phyloP scores from a whole-genome alignment of 371 early-diverging fungal species.

The Actinomortierella ambigua region DNA sequence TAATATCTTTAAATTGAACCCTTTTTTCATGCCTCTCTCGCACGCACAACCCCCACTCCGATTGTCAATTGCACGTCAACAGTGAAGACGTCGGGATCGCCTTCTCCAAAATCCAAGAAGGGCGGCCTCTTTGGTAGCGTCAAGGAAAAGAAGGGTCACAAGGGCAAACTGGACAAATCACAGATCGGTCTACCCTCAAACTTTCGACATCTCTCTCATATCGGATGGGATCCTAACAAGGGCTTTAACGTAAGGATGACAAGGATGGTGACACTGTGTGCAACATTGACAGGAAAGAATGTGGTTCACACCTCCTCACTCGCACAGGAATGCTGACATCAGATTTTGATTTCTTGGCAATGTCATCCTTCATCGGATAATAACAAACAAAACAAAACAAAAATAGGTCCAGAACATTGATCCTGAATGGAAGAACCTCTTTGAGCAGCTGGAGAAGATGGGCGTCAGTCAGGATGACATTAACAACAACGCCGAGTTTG shows the following conservation, averaged over 20 bases:
- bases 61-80: constrained; percentile 3
- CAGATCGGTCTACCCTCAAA: constrained; percentile 79
- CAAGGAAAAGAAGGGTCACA: constrained; percentile 49
- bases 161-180: constrained; percentile 71
- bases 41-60: too few species aligned
- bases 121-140: constrained; percentile 43
- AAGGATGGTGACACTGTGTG: neutral
- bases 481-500: constrained; percentile 56
- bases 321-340: neutral
- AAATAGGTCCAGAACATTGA: constrained; percentile 77
- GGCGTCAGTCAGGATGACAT: constrained; percentile 82
- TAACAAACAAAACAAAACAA: too few species aligned
- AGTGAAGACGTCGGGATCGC: constrained; percentile 4
- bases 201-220: constrained; percentile 80
- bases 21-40: neutral
- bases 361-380: too few species aligned
- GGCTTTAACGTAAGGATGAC: constrained; percentile 70
- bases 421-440: constrained; percentile 77
- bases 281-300: neutral
- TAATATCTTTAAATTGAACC: too few species aligned
- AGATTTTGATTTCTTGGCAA: neutral
- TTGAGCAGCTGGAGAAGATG: constrained; percentile 73
- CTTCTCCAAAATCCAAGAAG: constrained; percentile 32
- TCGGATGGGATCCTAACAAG: constrained; percentile 78
- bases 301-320: neutral